A percentile compares a stretch with the other conserved stretches of the same genome.
Evolutionary conservation across 768 basidiomycete species (phyloP).

Genomic region (Lactarius quietus): DNA sequence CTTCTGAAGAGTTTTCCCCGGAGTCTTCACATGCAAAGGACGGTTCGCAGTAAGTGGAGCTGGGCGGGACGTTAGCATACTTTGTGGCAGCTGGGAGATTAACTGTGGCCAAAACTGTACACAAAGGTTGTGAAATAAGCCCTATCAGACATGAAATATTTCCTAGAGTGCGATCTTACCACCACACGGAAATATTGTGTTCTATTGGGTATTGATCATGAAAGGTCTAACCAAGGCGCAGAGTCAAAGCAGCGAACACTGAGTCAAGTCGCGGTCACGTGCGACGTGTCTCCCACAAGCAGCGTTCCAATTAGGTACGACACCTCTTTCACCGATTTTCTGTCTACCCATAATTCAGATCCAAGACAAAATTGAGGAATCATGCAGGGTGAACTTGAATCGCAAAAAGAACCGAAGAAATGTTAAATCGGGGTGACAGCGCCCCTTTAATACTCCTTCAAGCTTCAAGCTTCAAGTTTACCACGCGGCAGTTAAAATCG

Average conservation of each 20-base stretch:
- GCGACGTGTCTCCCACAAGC: too few relatives aligned
- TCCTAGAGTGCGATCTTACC: not conserved
- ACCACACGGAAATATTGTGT: too few relatives aligned
- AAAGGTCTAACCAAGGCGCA: too few relatives aligned
- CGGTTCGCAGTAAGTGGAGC: slow-evolving; percentile 32
- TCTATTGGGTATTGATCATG: not conserved
- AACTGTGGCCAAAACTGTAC: not conserved
- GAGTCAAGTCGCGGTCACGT: slow-evolving; percentile 9
- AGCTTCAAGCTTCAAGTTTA: too few relatives aligned
- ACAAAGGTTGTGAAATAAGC: not conserved
- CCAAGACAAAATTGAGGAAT: too few relatives aligned
- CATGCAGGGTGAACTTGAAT: too few relatives aligned
- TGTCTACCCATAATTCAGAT: too few relatives aligned
- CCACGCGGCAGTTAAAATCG: too few relatives aligned
- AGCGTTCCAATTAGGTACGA: too few relatives aligned
- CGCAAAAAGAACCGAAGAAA: too few relatives aligned
- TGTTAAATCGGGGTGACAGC: too few relatives aligned
- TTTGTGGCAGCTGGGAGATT: not conserved
- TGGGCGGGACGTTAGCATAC: slow-evolving; percentile 27
- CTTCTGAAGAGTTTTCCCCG: slow-evolving; percentile 46
- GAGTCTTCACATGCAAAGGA: slow-evolving; percentile 45
- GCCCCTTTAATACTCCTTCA: too few relatives aligned
- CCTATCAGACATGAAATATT: not conserved
- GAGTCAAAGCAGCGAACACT: not conserved
- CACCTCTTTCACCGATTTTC: not conserved